Percentiles rank a stretch among this genome's conserved stretches.
Conservation (phyloP, 2,329 filamentous ascomycete species). For the Phyllachora maydis region DNA sequence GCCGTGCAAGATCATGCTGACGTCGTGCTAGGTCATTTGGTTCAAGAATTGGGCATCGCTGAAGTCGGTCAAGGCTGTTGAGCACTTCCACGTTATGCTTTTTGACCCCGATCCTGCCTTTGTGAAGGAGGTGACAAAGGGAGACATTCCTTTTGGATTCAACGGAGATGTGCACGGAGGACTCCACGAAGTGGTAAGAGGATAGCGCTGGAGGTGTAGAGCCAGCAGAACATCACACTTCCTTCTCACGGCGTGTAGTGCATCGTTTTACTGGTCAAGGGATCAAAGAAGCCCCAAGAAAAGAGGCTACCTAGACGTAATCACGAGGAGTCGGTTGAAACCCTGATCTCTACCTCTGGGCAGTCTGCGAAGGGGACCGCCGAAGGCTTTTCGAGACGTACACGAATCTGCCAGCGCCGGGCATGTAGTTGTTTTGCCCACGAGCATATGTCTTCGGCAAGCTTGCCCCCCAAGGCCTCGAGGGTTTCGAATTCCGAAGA, state of each 20-base stretch:
- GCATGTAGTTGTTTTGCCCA: slow-evolving; percentile 13
- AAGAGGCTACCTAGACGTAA: no score
- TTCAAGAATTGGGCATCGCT: slow-evolving; percentile 78
- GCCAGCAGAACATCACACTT: neutral
- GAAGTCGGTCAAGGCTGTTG: slow-evolving; percentile 70
- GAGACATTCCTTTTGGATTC: slow-evolving; percentile 56
- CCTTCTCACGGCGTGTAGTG: no score
- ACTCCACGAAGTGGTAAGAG: neutral
- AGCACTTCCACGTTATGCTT: slow-evolving; percentile 92
- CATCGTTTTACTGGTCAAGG: no score
- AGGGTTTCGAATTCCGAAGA: slow-evolving; percentile 39
- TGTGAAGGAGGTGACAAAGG: slow-evolving; percentile 47
- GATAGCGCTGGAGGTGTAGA: neutral
- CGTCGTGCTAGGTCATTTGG: slow-evolving; percentile 32
- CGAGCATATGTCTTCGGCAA: slow-evolving; percentile 21
- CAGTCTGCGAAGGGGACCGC: slow-evolving; percentile 55
- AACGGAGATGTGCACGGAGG: slow-evolving; percentile 13
- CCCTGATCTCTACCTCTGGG: slow-evolving; percentile 45
- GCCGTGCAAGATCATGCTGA: no score
- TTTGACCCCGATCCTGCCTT: slow-evolving; percentile 54
- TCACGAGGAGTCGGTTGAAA: no score
- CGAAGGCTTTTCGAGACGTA: slow-evolving; percentile 51
- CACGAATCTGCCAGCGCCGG: slow-evolving; percentile 27
- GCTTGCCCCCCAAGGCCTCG: slow-evolving; percentile 33
- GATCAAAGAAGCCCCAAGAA: no score